These are phyloP conservation scores for Symbiotaphrina buchneri DNA, from an alignment of 495 filamentous ascomycete species.

Conservation along the genomic window DNA sequence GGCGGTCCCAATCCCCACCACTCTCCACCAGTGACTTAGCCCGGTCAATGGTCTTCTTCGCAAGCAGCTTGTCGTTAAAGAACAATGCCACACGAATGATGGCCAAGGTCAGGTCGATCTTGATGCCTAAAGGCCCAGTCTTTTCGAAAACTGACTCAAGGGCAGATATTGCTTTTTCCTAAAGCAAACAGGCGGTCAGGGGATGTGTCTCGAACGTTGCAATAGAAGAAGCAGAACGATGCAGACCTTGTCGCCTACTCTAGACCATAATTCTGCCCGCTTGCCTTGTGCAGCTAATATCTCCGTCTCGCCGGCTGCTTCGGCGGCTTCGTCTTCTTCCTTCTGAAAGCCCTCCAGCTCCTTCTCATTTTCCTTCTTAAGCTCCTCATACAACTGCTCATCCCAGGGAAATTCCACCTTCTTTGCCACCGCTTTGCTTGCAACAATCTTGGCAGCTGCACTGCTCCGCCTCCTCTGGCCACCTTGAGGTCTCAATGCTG, in stretches of 20 bases:
- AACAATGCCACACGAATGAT: conserved; percentile 91
- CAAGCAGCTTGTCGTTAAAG: conserved; percentile 73
- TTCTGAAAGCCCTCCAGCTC: conserved; percentile 85
- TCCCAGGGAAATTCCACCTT: conserved; percentile 69
- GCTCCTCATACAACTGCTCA: conserved; percentile 61
- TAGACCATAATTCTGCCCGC: conserved; percentile 83
- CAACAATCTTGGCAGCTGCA: conserved; percentile 42
- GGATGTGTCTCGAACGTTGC: not conserved
- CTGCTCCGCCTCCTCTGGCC: conserved; percentile 23
- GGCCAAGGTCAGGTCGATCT: conserved; percentile 88
- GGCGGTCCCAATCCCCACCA: conserved; percentile 93
- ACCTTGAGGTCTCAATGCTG: too few species aligned
- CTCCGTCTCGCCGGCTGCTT: conserved; percentile 91
- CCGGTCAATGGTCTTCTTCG: conserved; percentile 83
- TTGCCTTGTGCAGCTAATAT: conserved; percentile 82
- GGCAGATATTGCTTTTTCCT: conserved; percentile 83
- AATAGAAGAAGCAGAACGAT: too few species aligned
- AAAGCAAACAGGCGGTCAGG: conserved; percentile 1
- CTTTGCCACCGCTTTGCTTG: conserved; percentile 34
- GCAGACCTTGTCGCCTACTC: conserved; percentile 83
- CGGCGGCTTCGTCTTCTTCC: conserved; percentile 82
- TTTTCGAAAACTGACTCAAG: conserved; percentile 89
- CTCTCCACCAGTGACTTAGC: conserved; percentile 78
- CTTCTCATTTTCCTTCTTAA: conserved; percentile 72
- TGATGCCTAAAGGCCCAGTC: conserved; percentile 79